phyloP scores from a whole-genome alignment of 2,329 filamentous ascomycete genomes.

The Neofusicoccum sp. region DNA sequence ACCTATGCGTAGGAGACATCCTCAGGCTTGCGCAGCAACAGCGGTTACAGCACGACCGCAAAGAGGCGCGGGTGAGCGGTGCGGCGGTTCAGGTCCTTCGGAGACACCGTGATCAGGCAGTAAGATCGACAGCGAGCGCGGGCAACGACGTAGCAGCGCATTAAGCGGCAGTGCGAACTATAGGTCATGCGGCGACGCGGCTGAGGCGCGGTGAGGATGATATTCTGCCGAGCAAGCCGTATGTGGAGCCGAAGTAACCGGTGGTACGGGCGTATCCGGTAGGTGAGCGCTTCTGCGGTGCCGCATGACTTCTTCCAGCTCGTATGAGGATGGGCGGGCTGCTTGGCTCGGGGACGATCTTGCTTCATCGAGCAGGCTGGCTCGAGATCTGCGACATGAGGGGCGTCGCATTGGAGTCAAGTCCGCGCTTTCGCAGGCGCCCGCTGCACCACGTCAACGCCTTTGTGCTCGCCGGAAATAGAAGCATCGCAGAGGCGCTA shows the following conservation, averaged over 20 bases:
- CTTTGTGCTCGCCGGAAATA: background rate
- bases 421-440: background rate
- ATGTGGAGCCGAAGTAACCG: constrained; percentile 10
- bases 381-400: constrained; percentile 12
- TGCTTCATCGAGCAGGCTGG: constrained; percentile 1
- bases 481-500: background rate
- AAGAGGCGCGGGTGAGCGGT: background rate
- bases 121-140: background rate
- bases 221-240: background rate
- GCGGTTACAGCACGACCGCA: background rate
- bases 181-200: background rate
- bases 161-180: background rate
- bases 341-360: constrained; percentile 10
- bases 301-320: constrained; percentile 1
- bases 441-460: background rate
- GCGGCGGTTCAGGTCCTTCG: background rate
- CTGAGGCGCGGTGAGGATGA: background rate
- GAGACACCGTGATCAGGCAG: background rate
- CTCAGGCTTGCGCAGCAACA: background rate
- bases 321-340: constrained; percentile 9
- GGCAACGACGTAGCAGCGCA: background rate
- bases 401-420: background rate
- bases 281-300: background rate
- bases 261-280: background rate
- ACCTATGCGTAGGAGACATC: background rate